These are phyloP conservation scores for Globisporangium parvum DNA, from an alignment of 352 stramenopile genomes.

Conservation along the genomic window DNA sequence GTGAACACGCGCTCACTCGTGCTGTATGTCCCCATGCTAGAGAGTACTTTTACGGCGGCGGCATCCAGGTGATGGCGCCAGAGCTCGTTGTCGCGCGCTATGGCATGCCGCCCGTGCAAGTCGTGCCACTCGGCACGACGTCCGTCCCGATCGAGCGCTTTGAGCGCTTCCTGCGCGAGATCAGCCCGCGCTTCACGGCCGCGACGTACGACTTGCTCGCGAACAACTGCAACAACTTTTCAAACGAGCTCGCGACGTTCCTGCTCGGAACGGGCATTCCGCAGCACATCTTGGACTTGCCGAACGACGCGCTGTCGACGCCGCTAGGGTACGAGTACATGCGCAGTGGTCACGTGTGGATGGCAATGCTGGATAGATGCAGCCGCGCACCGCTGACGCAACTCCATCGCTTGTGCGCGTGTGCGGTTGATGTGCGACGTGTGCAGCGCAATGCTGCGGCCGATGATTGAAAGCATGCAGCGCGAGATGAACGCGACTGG, in stretches of 20 bases:
- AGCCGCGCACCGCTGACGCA: background rate
- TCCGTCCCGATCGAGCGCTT: constrained; percentile 61
- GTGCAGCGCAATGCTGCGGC: constrained; percentile 64
- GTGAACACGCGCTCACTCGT: too few species aligned
- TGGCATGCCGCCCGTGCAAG: constrained; percentile 85
- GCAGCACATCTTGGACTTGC: constrained; percentile 86
- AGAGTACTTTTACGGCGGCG: constrained; percentile 95
- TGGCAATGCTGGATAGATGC: too few species aligned
- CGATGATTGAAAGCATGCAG: constrained; percentile 84
- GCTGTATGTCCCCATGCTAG: background rate
- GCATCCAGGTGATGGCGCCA: constrained; percentile 82
- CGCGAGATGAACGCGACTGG: constrained; percentile 55
- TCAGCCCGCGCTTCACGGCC: constrained; percentile 79
- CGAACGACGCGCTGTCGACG: constrained; percentile 82
- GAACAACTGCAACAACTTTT: constrained; percentile 98
- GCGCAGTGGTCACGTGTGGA: background rate
- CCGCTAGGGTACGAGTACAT: constrained; percentile 69
- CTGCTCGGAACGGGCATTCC: constrained; percentile 86
- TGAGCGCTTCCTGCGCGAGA: constrained; percentile 75
- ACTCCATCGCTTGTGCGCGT: too few species aligned
- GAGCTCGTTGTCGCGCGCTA: constrained; percentile 70
- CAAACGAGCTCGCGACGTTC: constrained; percentile 87
- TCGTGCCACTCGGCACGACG: constrained; percentile 78
- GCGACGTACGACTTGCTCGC: constrained; percentile 92
- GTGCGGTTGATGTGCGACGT: constrained; percentile 5